Evolutionary conservation across 208 protist species (phyloP), one percentile per base, ranked within the genome.

Genomic region (Acanthamoeba healyi): DNA sequence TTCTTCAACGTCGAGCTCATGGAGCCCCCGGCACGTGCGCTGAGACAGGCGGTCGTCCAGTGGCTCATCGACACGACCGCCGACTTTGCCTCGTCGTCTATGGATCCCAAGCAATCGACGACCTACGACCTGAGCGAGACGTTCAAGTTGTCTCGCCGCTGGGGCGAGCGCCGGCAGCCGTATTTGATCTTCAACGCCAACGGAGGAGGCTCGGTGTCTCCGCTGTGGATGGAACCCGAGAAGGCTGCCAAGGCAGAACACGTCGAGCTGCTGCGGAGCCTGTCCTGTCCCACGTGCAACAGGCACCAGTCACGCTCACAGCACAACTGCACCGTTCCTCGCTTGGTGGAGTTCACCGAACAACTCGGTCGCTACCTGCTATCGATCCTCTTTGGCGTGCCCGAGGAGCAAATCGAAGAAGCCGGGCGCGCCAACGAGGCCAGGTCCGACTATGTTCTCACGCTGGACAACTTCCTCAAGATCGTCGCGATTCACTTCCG

Each of bases 391-490:
- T 89, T 89, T 22, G 81, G 81, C 32, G 51, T 67, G 24, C 34
- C 44, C 17, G 54, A 89, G 46, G 32, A 24, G 19, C 54, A 67
- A 22, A 89, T 93, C 67, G 88, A 42, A 19, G 49, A 93, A 36
- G 67, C 67, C 17, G 40, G n/a, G 2, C 10, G 26, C 24, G 46
- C 38, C 29, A 70, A 58, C 38, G 88, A 72, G 26, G 38, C 29
- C 61, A 36, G 44, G 26, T 9, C 58, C 88, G 63, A 81, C 12
- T 94, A 87, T 40, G 74, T 94, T 7, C 49, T 94, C 70, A 94
- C 90, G n/a, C 44, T 87, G 49, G 90, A 94, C 90, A 94, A 94
- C 56, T 58, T 94, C 90, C 32, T 94, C 34, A 94, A 94, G 67
- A 58, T 94, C 17, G 49, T 94, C 7, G 56, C 44, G 29, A 94